phyloP scores from a whole-genome alignment of 352 stramenopile genomes.

The Elongisporangium undulatum region DNA sequence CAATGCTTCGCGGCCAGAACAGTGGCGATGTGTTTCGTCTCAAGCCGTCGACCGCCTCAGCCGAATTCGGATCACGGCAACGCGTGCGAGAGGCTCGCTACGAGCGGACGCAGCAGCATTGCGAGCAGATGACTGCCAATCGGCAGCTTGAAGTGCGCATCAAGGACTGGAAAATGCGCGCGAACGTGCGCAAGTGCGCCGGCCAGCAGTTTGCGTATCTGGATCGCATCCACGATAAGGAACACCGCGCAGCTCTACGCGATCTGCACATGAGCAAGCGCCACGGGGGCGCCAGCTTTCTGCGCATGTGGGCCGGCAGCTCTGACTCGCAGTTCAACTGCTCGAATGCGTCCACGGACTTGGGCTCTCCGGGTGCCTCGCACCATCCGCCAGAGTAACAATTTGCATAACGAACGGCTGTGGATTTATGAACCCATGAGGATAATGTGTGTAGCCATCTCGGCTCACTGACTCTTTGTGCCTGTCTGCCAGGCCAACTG shows the following conservation, averaged over 20 bases:
- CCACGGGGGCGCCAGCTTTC: conserved; percentile 55
- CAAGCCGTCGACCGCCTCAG: conserved; percentile 15
- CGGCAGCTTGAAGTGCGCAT: conserved; percentile 31
- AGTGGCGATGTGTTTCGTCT: conserved; percentile 37
- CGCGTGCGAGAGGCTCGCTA: conserved; percentile 28
- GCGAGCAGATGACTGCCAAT: conserved; percentile 24
- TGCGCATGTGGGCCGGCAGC: conserved; percentile 81
- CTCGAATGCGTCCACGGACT: not conserved
- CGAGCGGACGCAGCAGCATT: conserved; percentile 35
- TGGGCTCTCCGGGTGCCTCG: not conserved
- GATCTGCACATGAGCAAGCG: conserved; percentile 64
- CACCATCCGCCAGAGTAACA: not conserved
- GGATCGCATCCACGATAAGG: conserved; percentile 51
- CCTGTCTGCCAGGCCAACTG: too few relatives aligned
- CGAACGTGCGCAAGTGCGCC: conserved; percentile 42
- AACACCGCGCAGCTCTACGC: conserved; percentile 41
- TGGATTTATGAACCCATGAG: too few relatives aligned
- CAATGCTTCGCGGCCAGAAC: conserved; percentile 30
- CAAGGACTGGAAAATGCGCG: conserved; percentile 46
- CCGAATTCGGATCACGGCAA: conserved; percentile 31
- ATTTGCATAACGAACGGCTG: not conserved
- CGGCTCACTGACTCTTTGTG: too few relatives aligned
- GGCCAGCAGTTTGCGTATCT: conserved; percentile 53
- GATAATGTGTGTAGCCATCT: too few relatives aligned
- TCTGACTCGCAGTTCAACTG: conserved; percentile 72